Percentiles rank a stretch among this genome's conserved stretches.
Evolutionary conservation across 805 yeast species (phyloP).

Genomic region (Candida ficus): DNA sequence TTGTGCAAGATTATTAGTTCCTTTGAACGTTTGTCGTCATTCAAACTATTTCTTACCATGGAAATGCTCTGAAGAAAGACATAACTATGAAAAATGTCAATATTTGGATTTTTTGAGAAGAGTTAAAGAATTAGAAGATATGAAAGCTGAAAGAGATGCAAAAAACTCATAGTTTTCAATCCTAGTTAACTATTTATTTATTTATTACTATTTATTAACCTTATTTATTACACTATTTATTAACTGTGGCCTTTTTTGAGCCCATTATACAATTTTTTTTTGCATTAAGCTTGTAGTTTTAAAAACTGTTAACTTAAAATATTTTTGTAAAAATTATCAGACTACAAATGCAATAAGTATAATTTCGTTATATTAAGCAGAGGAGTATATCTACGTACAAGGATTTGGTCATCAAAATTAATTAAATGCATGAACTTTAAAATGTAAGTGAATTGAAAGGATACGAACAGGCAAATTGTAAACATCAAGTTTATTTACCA

Average conservation of each 20-base stretch:
- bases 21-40: slow-evolving; percentile 55
- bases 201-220: not conserved
- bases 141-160: slow-evolving; percentile 32
- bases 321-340: no score
- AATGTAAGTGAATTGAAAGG: not conserved
- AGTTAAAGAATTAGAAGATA: slow-evolving; percentile 61
- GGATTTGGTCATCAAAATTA: not conserved
- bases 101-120: slow-evolving; percentile 78
- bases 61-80: slow-evolving; percentile 75
- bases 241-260: no score
- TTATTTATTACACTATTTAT: slow-evolving; percentile 6
- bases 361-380: no score
- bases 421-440: not conserved
- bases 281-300: no score
- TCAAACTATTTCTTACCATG: slow-evolving; percentile 57
- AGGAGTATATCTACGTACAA: no score
- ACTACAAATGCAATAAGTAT: no score
- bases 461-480: not conserved
- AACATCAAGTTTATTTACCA: not conserved
- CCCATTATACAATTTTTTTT: no score
- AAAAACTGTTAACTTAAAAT: no score
- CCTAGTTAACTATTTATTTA: not conserved
- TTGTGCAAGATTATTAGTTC: slow-evolving; percentile 63
- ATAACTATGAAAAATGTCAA: slow-evolving; percentile 81
- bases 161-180: not conserved